These are phyloP conservation scores for Eleusine indica DNA, from an alignment of 176 grass and related monocot genomes.

Conservation along the genomic window DNA sequence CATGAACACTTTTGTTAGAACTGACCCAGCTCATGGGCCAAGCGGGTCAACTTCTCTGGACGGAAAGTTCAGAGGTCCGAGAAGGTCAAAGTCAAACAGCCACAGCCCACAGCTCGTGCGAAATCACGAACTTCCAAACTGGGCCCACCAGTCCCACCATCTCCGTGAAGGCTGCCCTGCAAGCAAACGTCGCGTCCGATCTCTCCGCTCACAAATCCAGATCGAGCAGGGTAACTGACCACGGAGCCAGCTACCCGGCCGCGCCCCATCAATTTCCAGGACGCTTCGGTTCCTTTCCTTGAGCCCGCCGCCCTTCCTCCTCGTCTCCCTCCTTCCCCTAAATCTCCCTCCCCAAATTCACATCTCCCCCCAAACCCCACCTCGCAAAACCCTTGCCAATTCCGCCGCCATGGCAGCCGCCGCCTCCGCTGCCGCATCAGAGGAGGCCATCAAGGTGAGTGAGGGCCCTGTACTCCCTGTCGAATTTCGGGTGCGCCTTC, in stretches of 20 bases:
- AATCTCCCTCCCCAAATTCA: constrained; percentile 25
- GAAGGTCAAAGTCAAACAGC: background rate
- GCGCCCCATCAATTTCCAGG: constrained; percentile 37
- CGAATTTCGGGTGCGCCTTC: background rate
- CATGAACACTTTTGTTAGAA: no score
- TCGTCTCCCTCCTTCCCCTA: background rate
- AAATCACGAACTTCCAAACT: background rate
- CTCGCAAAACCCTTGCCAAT: constrained; percentile 47
- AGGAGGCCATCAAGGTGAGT: constrained; percentile 58
- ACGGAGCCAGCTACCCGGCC: background rate
- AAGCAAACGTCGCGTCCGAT: background rate
- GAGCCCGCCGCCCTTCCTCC: background rate
- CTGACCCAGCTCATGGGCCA: no score
- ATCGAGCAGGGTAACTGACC: background rate
- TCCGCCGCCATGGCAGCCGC: constrained; percentile 27
- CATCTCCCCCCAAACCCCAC: constrained; percentile 13
- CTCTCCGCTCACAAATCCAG: background rate
- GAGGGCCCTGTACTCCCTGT: background rate
- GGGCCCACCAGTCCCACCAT: background rate
- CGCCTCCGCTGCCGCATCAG: constrained; percentile 17
- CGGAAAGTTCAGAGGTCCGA: background rate
- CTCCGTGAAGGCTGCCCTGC: no score
- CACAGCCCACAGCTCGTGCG: constrained; percentile 1
- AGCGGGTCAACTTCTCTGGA: background rate
- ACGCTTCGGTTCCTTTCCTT: constrained; percentile 36